Evolutionary conservation across 441 rosid species (phyloP), one percentile per base, ranked within the genome.

Genomic region (Hypseocharis bilobata): DNA sequence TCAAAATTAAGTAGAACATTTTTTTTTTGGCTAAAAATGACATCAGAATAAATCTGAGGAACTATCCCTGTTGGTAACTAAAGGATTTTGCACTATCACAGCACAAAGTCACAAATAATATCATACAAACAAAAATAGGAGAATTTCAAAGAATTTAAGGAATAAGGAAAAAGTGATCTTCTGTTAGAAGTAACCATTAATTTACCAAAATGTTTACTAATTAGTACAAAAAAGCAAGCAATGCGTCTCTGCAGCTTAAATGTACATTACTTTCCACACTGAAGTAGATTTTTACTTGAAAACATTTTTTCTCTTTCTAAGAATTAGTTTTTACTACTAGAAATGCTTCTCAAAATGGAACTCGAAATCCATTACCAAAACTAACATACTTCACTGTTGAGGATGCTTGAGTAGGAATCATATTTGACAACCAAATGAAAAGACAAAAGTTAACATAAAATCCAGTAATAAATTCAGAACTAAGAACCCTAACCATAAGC

Each of bases 401-500:
- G 28, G 5, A 17, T 25, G 63, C 54, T 59, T 16, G 38, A 42
- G 40, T 47, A 23, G 34, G 16, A 19, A 26, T 45, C 44, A 45
- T 38, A 40, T 56, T 52, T 44, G 17, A 55, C 8, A 68, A 69
- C n/a, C 3, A 52, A 58, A 20, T 6, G 11, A 54, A 42, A 30
- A 63, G 20, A 49, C 27, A 63, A 61, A 45, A 54, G 22, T 47
- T 19, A 61, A 54, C 23, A 34, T 4, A 57, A 3, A 59, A 25
- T 22, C 25, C 11, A 7, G 64, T 29, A 57, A 58, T 14, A 58
- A 23, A 65, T 28, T 28, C 66, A 56, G 63, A 74, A 42, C 57
- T 38, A 45, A 60, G 30, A 72, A 69, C 54, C 69, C 82, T 70
- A 67, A 94, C 99, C 99, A 62, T 86, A 94, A 19, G 99, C 96